Evolutionary conservation across 169 alveolate genomes (phyloP).

Genomic region (Cryptosporidium canis): DNA sequence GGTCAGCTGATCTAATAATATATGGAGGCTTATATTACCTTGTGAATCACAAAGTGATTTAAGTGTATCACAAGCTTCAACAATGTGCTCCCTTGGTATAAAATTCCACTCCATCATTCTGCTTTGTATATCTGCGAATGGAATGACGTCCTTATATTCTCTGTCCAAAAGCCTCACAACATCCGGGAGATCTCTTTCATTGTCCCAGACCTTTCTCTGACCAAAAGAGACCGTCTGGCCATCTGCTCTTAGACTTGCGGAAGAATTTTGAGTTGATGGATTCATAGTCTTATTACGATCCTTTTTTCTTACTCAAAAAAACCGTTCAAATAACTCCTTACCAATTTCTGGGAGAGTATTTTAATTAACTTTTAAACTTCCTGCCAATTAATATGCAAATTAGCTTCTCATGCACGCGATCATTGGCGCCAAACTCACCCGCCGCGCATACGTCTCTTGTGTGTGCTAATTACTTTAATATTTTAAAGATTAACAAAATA

Average conservation of each 20-base stretch:
- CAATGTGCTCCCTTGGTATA: conserved; percentile 64
- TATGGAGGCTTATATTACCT: conserved; percentile 65
- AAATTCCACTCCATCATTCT: conserved; percentile 72
- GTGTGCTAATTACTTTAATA: neutral
- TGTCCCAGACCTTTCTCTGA: conserved; percentile 71
- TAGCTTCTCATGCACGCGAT: conserved; percentile 70
- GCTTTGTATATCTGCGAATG: conserved; percentile 38
- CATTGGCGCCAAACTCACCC: conserved; percentile 29
- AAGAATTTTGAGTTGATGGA: conserved; percentile 65
- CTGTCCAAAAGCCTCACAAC: conserved; percentile 46
- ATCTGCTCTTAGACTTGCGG: conserved; percentile 65
- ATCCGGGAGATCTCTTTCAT: conserved; percentile 66
- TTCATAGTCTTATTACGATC: conserved; percentile 31
- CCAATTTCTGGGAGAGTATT: neutral
- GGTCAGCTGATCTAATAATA: conserved; percentile 51
- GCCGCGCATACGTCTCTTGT: conserved; percentile 66
- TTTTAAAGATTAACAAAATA: neutral
- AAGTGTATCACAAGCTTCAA: conserved; percentile 66
- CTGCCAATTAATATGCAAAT: neutral
- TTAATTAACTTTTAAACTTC: neutral
- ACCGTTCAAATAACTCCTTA: neutral
- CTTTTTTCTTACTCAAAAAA: neutral
- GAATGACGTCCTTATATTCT: conserved; percentile 61
- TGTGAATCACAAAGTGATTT: conserved; percentile 60
- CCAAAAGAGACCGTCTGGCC: conserved; percentile 72